Evolutionary conservation across 208 protist species (phyloP).

Genomic region (Leishmania mexicana): DNA sequence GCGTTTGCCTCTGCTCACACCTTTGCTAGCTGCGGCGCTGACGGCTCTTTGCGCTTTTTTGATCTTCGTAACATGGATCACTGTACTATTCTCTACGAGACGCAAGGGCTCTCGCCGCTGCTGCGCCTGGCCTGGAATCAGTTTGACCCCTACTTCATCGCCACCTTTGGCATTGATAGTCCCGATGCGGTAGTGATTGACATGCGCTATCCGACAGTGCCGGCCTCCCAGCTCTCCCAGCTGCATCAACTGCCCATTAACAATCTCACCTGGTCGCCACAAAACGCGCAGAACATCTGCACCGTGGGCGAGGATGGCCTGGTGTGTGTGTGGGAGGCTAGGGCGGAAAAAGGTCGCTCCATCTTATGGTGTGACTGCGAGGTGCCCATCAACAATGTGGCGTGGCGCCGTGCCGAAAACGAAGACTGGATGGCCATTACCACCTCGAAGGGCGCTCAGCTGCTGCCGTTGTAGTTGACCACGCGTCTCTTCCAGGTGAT

Average conservation of each 20-base stretch:
- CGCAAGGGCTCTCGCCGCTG: conserved; percentile 86
- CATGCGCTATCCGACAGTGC: conserved; percentile 90
- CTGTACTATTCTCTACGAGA: conserved; percentile 99
- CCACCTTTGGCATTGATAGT: conserved; percentile 96
- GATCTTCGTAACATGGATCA: conserved; percentile 97
- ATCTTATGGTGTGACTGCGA: conserved; percentile 66
- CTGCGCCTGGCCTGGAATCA: conserved; percentile 98
- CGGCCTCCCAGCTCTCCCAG: conserved; percentile 79
- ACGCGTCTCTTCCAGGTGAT: neutral
- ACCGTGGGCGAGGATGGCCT: conserved; percentile 96
- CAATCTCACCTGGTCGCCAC: conserved; percentile 95
- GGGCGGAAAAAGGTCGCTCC: conserved; percentile 45
- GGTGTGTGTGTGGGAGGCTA: conserved; percentile 98
- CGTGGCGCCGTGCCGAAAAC: conserved; percentile 70
- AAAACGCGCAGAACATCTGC: conserved; percentile 93
- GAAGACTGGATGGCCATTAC: conserved; percentile 90
- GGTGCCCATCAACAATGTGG: conserved; percentile 85
- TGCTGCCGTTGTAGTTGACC: conserved; percentile 57
- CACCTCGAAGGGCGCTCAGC: conserved; percentile 63
- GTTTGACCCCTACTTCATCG: conserved; percentile 96
- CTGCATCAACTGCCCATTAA: conserved; percentile 95
- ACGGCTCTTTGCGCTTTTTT: conserved; percentile 98
- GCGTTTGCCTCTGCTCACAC: conserved; percentile 95
- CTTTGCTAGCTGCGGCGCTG: conserved; percentile 98
- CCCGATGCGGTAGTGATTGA: conserved; percentile 96